Percentiles rank a stretch among this genome's conserved stretches.
phyloP scores from a whole-genome alignment of 345 rosid species.

The Salix koriyanagi region DNA sequence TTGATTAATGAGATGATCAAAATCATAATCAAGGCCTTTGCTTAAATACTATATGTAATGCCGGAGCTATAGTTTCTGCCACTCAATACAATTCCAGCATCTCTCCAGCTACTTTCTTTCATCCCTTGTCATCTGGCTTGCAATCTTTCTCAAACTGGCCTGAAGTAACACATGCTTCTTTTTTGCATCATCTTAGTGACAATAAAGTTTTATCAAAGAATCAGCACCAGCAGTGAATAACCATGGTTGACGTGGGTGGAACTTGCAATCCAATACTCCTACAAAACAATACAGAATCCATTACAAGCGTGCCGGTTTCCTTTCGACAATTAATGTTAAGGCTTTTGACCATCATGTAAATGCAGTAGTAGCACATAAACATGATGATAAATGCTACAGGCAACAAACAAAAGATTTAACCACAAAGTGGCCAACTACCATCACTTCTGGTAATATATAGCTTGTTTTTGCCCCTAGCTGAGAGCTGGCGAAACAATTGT shows the following conservation, averaged over 20 bases:
- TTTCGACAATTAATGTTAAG: not conserved
- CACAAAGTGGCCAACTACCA: not conserved
- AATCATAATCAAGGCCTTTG: too few species aligned
- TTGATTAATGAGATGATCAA: too few species aligned
- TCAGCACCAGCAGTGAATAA: conserved; percentile 92
- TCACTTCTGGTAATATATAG: not conserved
- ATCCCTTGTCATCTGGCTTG: not conserved
- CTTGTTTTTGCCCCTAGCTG: not conserved
- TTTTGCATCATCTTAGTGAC: conserved; percentile 38
- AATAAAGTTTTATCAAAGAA: conserved; percentile 68
- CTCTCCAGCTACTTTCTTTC: not conserved
- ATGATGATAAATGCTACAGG: not conserved
- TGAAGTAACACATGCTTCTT: not conserved
- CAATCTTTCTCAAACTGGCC: not conserved
- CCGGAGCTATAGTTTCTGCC: not conserved
- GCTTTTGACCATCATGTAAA: not conserved
- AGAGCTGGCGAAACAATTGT: not conserved
- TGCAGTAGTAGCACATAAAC: not conserved
- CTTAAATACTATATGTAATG: not conserved
- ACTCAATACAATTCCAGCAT: not conserved
- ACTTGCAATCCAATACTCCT: conserved; percentile 93
- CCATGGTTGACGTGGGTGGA: conserved; percentile 95
- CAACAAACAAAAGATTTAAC: not conserved
- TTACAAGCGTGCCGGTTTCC: not conserved
- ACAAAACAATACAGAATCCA: conserved; percentile 11